A percentile compares a stretch with the other conserved stretches of the same genome.
Evolutionary conservation across 768 basidiomycete species (phyloP).

Genomic region (Roridomyces roridus): DNA sequence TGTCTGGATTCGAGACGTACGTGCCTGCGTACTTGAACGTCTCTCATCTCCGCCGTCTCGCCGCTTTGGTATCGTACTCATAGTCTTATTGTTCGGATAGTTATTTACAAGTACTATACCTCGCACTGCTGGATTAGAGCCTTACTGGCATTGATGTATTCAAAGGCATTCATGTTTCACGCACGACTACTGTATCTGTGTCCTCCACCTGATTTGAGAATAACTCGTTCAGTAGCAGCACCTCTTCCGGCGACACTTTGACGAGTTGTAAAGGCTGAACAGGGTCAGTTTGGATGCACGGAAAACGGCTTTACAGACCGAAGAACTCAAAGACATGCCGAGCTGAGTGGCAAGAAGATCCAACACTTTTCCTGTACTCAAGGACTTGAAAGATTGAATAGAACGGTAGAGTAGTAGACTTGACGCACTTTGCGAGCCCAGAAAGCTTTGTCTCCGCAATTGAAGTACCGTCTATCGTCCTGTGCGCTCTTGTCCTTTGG

Average conservation of each 20-base stretch:
- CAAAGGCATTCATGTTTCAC: conserved; percentile 31
- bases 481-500: conserved; percentile 57
- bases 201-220: conserved; percentile 62
- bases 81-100: conserved; percentile 34
- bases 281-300: neutral
- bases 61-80: conserved; percentile 81
- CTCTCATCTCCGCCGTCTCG: conserved; percentile 85
- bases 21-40: conserved; percentile 92
- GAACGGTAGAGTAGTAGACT: neutral
- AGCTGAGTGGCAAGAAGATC: conserved; percentile 57
- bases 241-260: conserved; percentile 28
- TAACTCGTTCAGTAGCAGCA: conserved; percentile 56
- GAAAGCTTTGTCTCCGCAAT: conserved; percentile 51
- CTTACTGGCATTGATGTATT: conserved; percentile 46
- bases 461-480: conserved; percentile 66
- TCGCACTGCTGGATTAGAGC: conserved; percentile 48
- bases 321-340: conserved; percentile 35
- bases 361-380: conserved; percentile 65
- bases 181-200: conserved; percentile 42
- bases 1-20: conserved; percentile 95
- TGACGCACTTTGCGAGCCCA: conserved; percentile 78
- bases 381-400: conserved; percentile 42
- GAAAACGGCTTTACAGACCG: conserved; percentile 27
- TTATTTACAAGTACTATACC: conserved; percentile 44
- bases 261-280: conserved; percentile 50